Base-by-base conservation (phyloP, 495 filamentous ascomycete species). In the Hamigera avellanea region DNA sequence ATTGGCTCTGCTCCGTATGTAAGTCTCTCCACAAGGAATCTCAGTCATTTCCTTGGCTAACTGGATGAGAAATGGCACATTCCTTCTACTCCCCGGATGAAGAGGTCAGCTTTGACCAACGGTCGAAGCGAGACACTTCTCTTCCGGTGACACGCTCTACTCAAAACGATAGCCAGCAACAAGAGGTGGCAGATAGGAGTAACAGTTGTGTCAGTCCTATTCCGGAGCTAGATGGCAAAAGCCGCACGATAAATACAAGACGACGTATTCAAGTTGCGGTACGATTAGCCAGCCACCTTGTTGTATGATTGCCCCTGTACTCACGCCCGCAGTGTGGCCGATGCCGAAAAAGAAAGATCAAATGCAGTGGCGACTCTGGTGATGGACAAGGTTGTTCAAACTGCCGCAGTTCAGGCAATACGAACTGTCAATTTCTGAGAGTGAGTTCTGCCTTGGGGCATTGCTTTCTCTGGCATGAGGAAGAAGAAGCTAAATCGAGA, bases 331-430 rank as follows among this genome's bases (percentile, higher is more conserved):
- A 96, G 91, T 98, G 91, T 58, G 74, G 73, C 19, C 77, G 91
- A 41, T 98, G 91, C 53, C 78, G 91, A 33, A 87, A 87, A 56
- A 72, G 91, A 35, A 98, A 98, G 66, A 98, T 98, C 49, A 82
- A 86, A 53, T 98, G 91, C 63, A 94, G 83, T 42, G 91, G 89
- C 21, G 88, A 95, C 54, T 67, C 69, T 4, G 80, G 78, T 17
- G 71, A 83, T 51, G 82, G 79, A 8, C 63, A 65, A 15, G 83
- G 83, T 19, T 98, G 91, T 52, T 59, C 70, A 12, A 93, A 87
- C 57, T 98, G 91, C 64, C 81, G 78, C 43, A 70, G 61, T 42
- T 76, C 87, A 36, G 80, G 80, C 19, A 67, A 68, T 23, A 70
- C 79, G 13, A 62, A 64, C 16, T 95, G 87, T 57, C 75, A 78